These are phyloP conservation scores for Trichoderma arundinaceum DNA, from an alignment of 2,329 filamentous ascomycete species.

Conservation along the genomic window DNA sequence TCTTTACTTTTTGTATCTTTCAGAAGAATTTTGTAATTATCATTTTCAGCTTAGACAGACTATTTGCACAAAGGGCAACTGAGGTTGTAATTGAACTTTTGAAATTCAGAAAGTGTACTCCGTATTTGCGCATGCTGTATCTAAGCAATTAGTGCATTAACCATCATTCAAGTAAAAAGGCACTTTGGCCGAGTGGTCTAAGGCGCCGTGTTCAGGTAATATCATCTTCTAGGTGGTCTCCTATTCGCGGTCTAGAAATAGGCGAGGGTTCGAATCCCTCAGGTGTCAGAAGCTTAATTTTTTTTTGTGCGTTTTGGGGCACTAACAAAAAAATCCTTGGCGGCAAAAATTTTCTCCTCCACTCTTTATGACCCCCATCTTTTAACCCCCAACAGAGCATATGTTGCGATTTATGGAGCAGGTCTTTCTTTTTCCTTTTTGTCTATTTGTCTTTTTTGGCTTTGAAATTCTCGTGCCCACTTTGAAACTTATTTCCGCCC, in stretches of 20 bases:
- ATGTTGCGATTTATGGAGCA: not conserved
- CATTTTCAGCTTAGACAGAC: too few relatives aligned
- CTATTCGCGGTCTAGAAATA: conserved; percentile 40
- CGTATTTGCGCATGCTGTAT: not conserved
- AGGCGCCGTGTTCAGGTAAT: conserved; percentile 37
- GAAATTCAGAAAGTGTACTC: too few relatives aligned
- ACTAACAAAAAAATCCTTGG: too few relatives aligned
- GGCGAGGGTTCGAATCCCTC: conserved; percentile 44
- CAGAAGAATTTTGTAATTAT: too few relatives aligned
- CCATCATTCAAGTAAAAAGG: conserved; percentile 23
- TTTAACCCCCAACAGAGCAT: not conserved
- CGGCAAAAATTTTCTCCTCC: too few relatives aligned
- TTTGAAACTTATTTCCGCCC: not conserved
- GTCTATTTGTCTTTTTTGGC: not conserved
- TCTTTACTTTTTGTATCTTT: too few relatives aligned
- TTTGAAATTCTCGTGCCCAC: not conserved
- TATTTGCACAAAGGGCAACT: too few relatives aligned
- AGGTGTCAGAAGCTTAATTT: conserved; percentile 37
- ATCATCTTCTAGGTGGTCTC: not conserved
- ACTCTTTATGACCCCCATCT: too few relatives aligned
- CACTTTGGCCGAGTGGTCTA: conserved; percentile 41
- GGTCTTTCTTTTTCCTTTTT: not conserved
- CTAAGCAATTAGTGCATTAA: not conserved
- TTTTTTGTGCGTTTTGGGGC: not conserved
- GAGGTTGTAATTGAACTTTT: too few relatives aligned